Evolutionary conservation across 2,329 filamentous ascomycete species (phyloP).

Genomic region (Alternaria sp.): DNA sequence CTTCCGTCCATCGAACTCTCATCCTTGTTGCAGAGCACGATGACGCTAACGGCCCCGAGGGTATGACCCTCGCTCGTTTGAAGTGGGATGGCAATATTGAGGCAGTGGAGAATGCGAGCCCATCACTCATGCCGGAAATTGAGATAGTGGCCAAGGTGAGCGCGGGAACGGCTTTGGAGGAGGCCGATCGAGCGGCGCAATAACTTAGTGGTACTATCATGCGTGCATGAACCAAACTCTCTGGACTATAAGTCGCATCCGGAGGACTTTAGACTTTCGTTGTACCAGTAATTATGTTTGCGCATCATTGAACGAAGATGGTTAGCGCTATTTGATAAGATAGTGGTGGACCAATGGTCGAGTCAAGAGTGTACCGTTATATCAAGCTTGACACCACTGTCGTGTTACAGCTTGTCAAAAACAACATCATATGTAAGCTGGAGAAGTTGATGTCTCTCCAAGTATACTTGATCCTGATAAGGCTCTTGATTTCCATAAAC

Average conservation of each 20-base stretch:
- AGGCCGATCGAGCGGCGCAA: background rate
- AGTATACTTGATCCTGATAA: background rate
- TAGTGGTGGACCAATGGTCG: background rate
- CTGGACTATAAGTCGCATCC: background rate
- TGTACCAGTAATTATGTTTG: background rate
- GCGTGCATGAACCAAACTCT: background rate
- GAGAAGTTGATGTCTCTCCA: background rate
- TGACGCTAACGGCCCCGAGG: background rate
- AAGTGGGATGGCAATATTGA: background rate
- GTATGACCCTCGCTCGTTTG: background rate
- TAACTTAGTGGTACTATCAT: background rate
- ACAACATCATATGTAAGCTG: background rate
- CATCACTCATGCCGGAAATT: background rate
- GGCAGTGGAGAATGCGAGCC: background rate
- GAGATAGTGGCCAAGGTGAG: slow-evolving; percentile 3
- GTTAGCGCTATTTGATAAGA: background rate
- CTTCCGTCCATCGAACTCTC: background rate
- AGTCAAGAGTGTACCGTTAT: background rate
- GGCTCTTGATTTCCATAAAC: background rate
- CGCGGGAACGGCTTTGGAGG: background rate
- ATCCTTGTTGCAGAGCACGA: slow-evolving; percentile 5
- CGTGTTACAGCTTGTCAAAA: background rate
- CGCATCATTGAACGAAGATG: background rate
- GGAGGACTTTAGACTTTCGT: background rate
- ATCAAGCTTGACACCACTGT: background rate